These are phyloP conservation scores for Lecanicillium sp. DNA, from an alignment of 2,329 filamentous ascomycete species.

Conservation along the genomic window DNA sequence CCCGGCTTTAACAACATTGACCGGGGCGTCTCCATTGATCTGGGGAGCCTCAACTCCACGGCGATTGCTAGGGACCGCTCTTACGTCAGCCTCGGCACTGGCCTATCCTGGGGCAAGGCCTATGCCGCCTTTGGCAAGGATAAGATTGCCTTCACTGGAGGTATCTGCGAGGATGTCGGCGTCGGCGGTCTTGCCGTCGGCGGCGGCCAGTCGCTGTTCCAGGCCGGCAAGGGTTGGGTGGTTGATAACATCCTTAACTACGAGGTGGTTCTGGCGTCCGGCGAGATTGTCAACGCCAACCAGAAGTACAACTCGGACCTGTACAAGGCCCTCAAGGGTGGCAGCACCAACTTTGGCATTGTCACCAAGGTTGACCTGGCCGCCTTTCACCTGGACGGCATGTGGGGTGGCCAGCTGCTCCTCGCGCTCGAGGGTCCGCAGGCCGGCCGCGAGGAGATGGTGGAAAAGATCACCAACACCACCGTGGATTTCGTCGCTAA, in stretches of 20 bases:
- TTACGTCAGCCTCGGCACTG: slow-evolving; percentile 34
- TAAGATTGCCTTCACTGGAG: slow-evolving; percentile 34
- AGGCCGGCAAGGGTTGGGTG: slow-evolving; percentile 28
- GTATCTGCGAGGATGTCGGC: slow-evolving; percentile 34
- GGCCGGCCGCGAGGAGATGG: slow-evolving; percentile 5
- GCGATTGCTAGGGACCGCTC: slow-evolving; percentile 26
- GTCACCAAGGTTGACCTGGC: slow-evolving; percentile 28
- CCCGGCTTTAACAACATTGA: slow-evolving; percentile 34
- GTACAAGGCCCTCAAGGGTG: slow-evolving; percentile 41
- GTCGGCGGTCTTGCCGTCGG: slow-evolving; percentile 40
- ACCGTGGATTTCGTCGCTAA: slow-evolving; percentile 12
- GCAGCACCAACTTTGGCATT: slow-evolving; percentile 40
- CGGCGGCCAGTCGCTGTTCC: slow-evolving; percentile 43
- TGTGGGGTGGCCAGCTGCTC: slow-evolving; percentile 15
- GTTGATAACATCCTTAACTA: slow-evolving; percentile 38
- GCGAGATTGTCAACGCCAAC: slow-evolving; percentile 37
- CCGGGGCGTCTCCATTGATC: slow-evolving; percentile 33
- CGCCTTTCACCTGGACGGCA: slow-evolving; percentile 16
- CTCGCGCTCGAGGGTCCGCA: slow-evolving; percentile 5
- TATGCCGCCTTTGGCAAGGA: slow-evolving; percentile 32
- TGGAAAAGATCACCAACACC: slow-evolving; percentile 3
- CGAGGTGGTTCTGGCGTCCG: slow-evolving; percentile 39
- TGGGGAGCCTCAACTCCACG: slow-evolving; percentile 32
- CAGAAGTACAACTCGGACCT: slow-evolving; percentile 34
- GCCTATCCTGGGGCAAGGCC: slow-evolving; percentile 37